phyloP scores from a whole-genome alignment of 441 rosid genomes.

The Melastoma candidum region DNA sequence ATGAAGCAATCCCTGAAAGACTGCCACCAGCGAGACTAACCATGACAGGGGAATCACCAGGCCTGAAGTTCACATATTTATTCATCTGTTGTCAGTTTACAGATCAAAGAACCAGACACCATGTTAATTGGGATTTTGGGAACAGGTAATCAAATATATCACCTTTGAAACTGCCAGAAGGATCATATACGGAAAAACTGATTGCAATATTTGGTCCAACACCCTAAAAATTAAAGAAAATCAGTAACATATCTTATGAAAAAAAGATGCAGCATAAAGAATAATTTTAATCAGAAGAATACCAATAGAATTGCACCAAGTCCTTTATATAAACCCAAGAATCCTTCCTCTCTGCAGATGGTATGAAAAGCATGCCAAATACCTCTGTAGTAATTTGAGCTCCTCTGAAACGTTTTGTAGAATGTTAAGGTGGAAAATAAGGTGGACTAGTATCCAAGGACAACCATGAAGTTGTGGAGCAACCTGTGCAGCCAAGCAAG shows the following conservation, averaged over 20 bases:
- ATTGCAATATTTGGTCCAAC: slow-evolving; percentile 58
- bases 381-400: slow-evolving; percentile 65
- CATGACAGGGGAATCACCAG: slow-evolving; percentile 10
- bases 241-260: slow-evolving; percentile 1
- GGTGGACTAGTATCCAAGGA: too few relatives aligned
- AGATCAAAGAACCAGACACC: slow-evolving; percentile 8
- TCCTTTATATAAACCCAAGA: slow-evolving; percentile 79
- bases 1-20: too few relatives aligned
- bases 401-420: slow-evolving; percentile 24
- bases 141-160: too few relatives aligned
- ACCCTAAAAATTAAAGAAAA: slow-evolving; percentile 28
- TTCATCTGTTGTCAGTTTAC: neutral
- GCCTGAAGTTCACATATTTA: too few relatives aligned
- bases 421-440: too few relatives aligned
- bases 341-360: slow-evolving; percentile 78
- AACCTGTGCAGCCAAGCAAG: slow-evolving; percentile 97
- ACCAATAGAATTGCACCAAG: slow-evolving; percentile 96
- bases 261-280: slow-evolving; percentile 2
- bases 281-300: slow-evolving; percentile 12
- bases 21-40: slow-evolving; percentile 72
- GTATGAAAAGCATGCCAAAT: slow-evolving; percentile 66
- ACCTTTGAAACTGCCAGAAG: too few relatives aligned
- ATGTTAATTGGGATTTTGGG: neutral
- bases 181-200: neutral
- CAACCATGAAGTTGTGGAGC: neutral